Conservation (phyloP, 495 filamentous ascomycete genomes). For the Trypethelium eluteriae region DNA sequence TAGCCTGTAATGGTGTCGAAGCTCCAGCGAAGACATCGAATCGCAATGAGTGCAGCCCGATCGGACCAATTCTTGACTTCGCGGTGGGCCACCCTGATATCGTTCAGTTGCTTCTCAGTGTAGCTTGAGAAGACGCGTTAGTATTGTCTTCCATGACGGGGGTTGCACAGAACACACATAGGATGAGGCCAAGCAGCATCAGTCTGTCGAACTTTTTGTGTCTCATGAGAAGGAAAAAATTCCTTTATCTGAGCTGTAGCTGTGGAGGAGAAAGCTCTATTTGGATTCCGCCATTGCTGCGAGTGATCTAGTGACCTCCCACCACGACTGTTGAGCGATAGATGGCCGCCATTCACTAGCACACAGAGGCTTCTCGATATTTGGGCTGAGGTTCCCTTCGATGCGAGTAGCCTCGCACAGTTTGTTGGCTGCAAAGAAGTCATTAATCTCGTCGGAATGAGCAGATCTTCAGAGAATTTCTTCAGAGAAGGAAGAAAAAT, state of each 20-base stretch:
- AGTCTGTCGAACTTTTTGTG: constrained; percentile 20
- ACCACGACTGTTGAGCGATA: neutral
- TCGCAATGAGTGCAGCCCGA: constrained; percentile 52
- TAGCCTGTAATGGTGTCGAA: constrained; percentile 68
- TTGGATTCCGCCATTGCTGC: neutral
- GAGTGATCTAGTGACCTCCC: neutral
- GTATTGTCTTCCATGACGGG: neutral
- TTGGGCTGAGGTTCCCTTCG: neutral
- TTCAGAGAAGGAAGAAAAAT: neutral
- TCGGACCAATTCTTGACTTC: constrained; percentile 60
- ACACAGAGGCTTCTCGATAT: neutral
- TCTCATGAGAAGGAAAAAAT: constrained; percentile 8
- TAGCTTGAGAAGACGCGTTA: constrained; percentile 39
- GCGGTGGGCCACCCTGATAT: constrained; percentile 59
- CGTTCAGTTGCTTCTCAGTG: constrained; percentile 54
- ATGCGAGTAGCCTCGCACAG: constrained; percentile 1
- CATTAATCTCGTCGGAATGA: neutral
- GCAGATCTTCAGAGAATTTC: too few species aligned
- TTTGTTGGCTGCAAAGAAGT: constrained; percentile 6
- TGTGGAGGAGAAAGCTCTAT: constrained; percentile 1
- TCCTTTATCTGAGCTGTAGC: neutral
- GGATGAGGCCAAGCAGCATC: constrained; percentile 63
- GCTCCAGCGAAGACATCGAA: constrained; percentile 57
- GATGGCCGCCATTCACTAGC: neutral
- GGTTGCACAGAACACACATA: constrained; percentile 37